Evolutionary conservation across 225 moss, liverwort and hornwort genomes (phyloP), one percentile per base, ranked within the genome.

Genomic region (Asterella californica): DNA sequence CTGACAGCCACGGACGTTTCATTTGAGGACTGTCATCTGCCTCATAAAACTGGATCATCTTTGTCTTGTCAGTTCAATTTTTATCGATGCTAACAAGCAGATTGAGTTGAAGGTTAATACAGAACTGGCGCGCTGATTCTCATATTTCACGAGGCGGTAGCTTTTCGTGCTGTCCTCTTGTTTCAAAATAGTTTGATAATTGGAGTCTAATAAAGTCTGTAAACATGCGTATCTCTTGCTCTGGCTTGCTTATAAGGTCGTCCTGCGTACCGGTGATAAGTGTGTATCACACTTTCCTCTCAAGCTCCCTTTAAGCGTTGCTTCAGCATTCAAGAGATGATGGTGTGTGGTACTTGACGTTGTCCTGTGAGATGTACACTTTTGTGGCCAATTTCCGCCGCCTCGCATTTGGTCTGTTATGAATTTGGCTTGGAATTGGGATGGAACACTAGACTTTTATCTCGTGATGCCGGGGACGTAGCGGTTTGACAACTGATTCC

Each of bases 141-240:
- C 65, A 70, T 34, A 69, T 79, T 68, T 54, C 52, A 79, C 36
- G 66, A 69, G 68, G 79, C 70, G 48, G 52, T 50, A 79, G 55
- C 33, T 25, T 70, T 70, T 54, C 11, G 30, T 65, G 32, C 50
- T 36, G 49, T 32, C 79, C 79, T 79, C 69, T 69, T 70, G 79
- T 79, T 79, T 79, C 79, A 70, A 53, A 68, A 52, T 79, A 79
- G 79, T 79, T 50, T 79, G 79, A 54, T 79, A 79, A 68, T 69
- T 79, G 68, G 79, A 79, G 79, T 79, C 69, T 79, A 79, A 79
- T 79, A 79, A 79, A 69, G 50, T 79, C 79, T 79, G 79, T 70
- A 79, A 79, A 79, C 68, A 79, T 69, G 52, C 27, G 37, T 70
- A 62, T 37, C 76, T 59, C 45, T 76, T 76, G 62, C 61, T 36